These are phyloP conservation scores for Cicer yamashitae DNA, from an alignment of 306 rosid species.

Conservation along the genomic window DNA sequence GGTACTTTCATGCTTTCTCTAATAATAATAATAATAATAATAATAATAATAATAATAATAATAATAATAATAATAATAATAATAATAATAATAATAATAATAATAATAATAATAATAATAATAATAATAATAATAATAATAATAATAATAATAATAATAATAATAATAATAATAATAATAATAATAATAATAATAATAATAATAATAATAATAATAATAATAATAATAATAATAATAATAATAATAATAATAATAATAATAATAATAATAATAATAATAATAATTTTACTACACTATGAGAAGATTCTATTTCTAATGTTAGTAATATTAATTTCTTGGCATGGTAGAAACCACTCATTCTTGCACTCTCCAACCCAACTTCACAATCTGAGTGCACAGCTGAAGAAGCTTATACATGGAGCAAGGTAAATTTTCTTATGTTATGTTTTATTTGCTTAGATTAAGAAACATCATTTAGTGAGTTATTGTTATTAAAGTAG, in stretches of 20 bases:
- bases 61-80: background rate
- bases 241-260: background rate
- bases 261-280: background rate
- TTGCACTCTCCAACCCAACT: conserved; percentile 96
- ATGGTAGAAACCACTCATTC: conserved; percentile 94
- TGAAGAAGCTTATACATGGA: conserved; percentile 97
- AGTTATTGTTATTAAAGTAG: background rate
- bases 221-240: background rate
- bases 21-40: no score
- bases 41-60: background rate
- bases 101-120: background rate
- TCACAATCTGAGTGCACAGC: conserved; percentile 99
- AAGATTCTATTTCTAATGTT: conserved; percentile 34
- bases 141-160: background rate
- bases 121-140: background rate
- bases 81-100: background rate
- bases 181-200: background rate
- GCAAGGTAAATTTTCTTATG: conserved; percentile 59
- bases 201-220: background rate
- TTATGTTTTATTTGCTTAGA: background rate
- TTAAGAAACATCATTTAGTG: conserved; percentile 14
- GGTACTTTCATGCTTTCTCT: conserved; percentile 56
- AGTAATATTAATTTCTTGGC: conserved; percentile 41
- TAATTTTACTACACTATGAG: conserved; percentile 7
- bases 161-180: background rate